Conservation (phyloP, 139 green algal species). For the Picochlorum sp. region DNA sequence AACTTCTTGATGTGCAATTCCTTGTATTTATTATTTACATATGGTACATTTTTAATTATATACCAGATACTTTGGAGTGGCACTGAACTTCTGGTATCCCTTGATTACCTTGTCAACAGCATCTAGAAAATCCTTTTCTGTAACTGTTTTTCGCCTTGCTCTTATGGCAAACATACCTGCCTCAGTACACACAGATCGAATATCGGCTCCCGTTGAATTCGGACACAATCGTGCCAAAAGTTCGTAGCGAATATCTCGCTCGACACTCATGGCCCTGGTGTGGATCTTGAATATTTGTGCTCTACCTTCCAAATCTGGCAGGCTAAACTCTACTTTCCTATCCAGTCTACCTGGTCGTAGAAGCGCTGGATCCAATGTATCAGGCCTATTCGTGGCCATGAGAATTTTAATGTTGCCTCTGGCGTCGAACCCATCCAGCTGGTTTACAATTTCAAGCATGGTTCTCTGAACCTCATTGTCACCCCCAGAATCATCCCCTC, state of each 20-base stretch:
- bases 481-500: constrained; percentile 89
- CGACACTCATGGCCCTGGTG: constrained; percentile 91
- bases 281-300: constrained; percentile 96
- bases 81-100: constrained; percentile 97
- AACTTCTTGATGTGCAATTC: no score
- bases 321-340: constrained; percentile 95
- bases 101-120: constrained; percentile 98
- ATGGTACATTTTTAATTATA: constrained; percentile 5
- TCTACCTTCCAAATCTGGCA: constrained; percentile 88
- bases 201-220: constrained; percentile 92
- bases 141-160: constrained; percentile 91
- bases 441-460: constrained; percentile 99
- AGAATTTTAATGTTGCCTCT: constrained; percentile 98
- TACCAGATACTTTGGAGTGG: constrained; percentile 97
- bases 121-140: constrained; percentile 98
- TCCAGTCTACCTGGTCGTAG: constrained; percentile 90
- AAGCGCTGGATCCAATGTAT: constrained; percentile 95
- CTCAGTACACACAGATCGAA: constrained; percentile 91
- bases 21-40: not conserved
- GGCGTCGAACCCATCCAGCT: constrained; percentile 97
- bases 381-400: constrained; percentile 92
- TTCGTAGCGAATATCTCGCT: constrained; percentile 95
- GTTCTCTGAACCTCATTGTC: constrained; percentile 99
- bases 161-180: constrained; percentile 91
- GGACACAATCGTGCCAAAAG: constrained; percentile 90